Conservation (phyloP, 192 early-diverging fungal genomes). For the Coemansia sp. region DNA sequence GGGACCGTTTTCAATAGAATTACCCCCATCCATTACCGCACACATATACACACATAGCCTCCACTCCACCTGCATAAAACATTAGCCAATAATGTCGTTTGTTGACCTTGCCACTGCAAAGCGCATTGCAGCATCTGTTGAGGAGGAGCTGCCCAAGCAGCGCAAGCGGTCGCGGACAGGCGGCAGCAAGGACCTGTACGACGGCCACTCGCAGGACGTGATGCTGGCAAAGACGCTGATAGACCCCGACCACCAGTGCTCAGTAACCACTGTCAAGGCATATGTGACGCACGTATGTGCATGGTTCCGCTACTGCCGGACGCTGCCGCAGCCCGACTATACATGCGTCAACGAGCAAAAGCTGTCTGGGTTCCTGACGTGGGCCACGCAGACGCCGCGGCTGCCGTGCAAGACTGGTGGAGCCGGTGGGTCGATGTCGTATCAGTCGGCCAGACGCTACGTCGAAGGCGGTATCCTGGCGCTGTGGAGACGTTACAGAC, state of each 20-base stretch:
- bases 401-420: slow-evolving; percentile 51
- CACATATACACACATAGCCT: neutral
- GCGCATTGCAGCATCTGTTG: slow-evolving; percentile 25
- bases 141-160: slow-evolving; percentile 44
- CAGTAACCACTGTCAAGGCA: slow-evolving; percentile 54
- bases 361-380: slow-evolving; percentile 54
- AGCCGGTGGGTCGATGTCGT: slow-evolving; percentile 53
- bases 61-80: neutral
- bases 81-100: slow-evolving; percentile 12
- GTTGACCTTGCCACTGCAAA: slow-evolving; percentile 21
- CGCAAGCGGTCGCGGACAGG: slow-evolving; percentile 55
- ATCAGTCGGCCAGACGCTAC: slow-evolving; percentile 55
- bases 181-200: slow-evolving; percentile 56
- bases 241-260: slow-evolving; percentile 57
- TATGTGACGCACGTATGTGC: slow-evolving; percentile 55
- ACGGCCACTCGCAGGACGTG: slow-evolving; percentile 55
- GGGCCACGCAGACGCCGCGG: slow-evolving; percentile 55
- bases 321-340: slow-evolving; percentile 49
- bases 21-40: neutral
- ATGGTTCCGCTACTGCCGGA: slow-evolving; percentile 56
- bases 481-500: slow-evolving; percentile 52
- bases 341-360: slow-evolving; percentile 51
- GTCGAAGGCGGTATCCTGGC: slow-evolving; percentile 56
- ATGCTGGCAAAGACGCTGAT: slow-evolving; percentile 57
- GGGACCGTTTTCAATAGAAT: neutral